These are phyloP conservation scores for Candida patagonica DNA, from an alignment of 805 yeast species.

Conservation along the genomic window DNA sequence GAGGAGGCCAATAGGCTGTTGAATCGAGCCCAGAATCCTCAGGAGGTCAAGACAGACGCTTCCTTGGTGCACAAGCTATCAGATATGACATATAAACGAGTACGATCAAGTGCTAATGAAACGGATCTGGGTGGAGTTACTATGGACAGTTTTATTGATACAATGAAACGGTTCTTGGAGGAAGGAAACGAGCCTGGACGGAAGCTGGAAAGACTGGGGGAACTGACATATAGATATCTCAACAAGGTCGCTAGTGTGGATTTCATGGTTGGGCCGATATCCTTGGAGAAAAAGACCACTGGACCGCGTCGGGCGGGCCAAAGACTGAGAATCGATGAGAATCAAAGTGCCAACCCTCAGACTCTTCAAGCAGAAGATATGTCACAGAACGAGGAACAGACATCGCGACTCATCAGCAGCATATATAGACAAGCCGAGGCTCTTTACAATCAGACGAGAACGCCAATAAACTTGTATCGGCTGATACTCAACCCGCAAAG, in stretches of 20 bases:
- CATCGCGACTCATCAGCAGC: constrained; percentile 46
- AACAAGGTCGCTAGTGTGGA: constrained; percentile 42
- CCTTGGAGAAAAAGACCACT: constrained; percentile 40
- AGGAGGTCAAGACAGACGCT: constrained; percentile 4
- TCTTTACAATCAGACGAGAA: constrained; percentile 21
- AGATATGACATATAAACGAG: constrained; percentile 2
- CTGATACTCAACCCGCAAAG: constrained; percentile 69
- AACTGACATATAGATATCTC: constrained; percentile 22
- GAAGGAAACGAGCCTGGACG: not conserved
- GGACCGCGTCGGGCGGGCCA: not conserved
- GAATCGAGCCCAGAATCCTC: not conserved
- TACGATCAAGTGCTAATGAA: not conserved
- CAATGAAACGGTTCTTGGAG: not conserved
- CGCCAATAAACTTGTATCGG: constrained; percentile 47
- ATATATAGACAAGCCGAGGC: constrained; percentile 37
- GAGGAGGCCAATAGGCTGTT: constrained; percentile 1
- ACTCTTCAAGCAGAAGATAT: constrained; percentile 45
- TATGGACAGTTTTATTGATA: not conserved
- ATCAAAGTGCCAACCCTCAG: constrained; percentile 27
- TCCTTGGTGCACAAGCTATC: constrained; percentile 5
- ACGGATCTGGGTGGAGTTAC: constrained; percentile 2
- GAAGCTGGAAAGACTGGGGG: constrained; percentile 6
- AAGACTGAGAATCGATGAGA: constrained; percentile 6
- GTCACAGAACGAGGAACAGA: constrained; percentile 41
- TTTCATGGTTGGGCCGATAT: constrained; percentile 64